Evolutionary conservation across 2,329 filamentous ascomycete species (phyloP), one percentile per base, ranked within the genome.

Genomic region (Tolypocladium tropicale): DNA sequence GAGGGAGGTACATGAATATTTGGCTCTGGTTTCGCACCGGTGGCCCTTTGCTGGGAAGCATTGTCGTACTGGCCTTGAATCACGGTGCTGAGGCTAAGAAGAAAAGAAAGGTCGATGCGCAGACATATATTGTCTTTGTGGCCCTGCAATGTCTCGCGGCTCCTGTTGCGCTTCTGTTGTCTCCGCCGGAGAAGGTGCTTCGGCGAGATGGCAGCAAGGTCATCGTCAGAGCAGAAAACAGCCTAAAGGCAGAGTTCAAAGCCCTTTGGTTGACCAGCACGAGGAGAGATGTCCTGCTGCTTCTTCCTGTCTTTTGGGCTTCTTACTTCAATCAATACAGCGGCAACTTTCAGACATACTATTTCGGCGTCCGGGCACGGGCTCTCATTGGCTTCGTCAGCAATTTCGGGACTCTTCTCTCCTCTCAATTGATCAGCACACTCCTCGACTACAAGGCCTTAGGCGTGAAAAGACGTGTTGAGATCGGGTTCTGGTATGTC

Each of bases 1-100:
- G 76, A 52, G 77, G 76, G 2, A 69, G 66, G 41, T 79, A 63
- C 34, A 50, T 67, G 53, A 65, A 65, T 21, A 65, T 66, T n/a
- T 68, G 65, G 65, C 60, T 68, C 2, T 77, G 74, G 72, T 80
- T 78, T 59, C 71, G 78, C 9, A 78, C 73, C 0, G 72, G 74
- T 3, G 79, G 78, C 0, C 77, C 76, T 7, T 54, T 79, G 1
- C 56, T 79, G 0, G 76, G 77, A 12, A 75, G 75, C 21, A 69
- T 73, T 1, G 76, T 79, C 51, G 72, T 76, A 0, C 66, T 79
- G 21, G 21, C 74, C 2, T 64, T 79, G 23, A 79, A 79, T 49
- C 54, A 63, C 21, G 56, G 58, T 18, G 62, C 61, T 4, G 57
- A 63, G 18, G 37, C 37, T n/a, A 39, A 39, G 52, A 54, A 57